Conservation (phyloP, 2,329 filamentous ascomycete genomes). For the Cryphonectria radicalis region DNA sequence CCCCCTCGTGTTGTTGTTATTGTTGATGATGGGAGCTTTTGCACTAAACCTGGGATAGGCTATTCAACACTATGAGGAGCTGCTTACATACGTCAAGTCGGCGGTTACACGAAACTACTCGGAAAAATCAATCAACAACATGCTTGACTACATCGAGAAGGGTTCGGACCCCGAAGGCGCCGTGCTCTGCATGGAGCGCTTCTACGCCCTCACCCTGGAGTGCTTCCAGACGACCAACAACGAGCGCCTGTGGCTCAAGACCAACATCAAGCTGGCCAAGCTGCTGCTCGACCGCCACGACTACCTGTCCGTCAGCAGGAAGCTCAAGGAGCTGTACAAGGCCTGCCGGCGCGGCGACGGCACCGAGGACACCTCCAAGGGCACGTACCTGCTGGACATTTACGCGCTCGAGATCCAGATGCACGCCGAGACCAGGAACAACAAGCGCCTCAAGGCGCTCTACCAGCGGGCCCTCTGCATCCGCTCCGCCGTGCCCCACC, state of each 20-base stretch:
- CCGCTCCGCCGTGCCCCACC: conserved; percentile 95
- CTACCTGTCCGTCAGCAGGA: conserved; percentile 78
- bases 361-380: conserved; percentile 88
- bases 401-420: conserved; percentile 98
- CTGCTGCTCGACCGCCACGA: conserved; percentile 91
- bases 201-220: conserved; percentile 90
- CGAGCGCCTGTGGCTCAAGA: conserved; percentile 95
- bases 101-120: conserved; percentile 98
- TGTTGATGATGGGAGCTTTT: conserved; percentile 19
- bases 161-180: conserved; percentile 73
- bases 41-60: conserved; percentile 59
- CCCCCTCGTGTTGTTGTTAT: too few relatives aligned
- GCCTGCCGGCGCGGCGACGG: conserved; percentile 89
- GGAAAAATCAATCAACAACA: conserved; percentile 99
- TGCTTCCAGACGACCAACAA: conserved; percentile 98
- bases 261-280: conserved; percentile 94
- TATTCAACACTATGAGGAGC: conserved; percentile 88
- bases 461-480: conserved; percentile 92
- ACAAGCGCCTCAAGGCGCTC: conserved; percentile 91
- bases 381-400: conserved; percentile 92
- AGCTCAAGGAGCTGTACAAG: conserved; percentile 85
- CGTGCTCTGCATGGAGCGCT: conserved; percentile 85
- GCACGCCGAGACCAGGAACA: conserved; percentile 96
- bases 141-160: conserved; percentile 97
- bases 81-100: conserved; percentile 95